These are phyloP conservation scores for Populus nigra DNA, from an alignment of 345 rosid species.

Conservation along the genomic window DNA sequence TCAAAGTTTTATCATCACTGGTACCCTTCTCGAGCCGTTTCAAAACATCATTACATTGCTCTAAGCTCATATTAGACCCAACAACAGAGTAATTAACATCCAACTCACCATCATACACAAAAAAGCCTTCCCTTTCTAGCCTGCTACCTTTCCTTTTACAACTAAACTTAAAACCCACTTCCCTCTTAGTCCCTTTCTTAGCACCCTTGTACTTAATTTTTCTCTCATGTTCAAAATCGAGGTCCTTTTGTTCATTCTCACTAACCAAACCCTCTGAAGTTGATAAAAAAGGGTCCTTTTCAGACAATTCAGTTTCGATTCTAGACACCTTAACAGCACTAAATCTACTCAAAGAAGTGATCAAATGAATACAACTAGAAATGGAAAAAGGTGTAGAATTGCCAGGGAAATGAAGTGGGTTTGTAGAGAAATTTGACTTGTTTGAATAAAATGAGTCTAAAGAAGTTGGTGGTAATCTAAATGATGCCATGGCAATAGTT, in stretches of 20 bases:
- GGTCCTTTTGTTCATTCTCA: conserved; percentile 25
- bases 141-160: conserved; percentile 33
- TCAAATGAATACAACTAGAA: conserved; percentile 23
- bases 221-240: conserved; percentile 18
- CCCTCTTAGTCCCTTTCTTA: conserved; percentile 33
- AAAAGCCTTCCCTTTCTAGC: conserved; percentile 32
- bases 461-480: conserved; percentile 43
- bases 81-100: conserved; percentile 57
- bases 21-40: conserved; percentile 60
- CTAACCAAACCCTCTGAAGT: conserved; percentile 13
- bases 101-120: conserved; percentile 37
- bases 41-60: conserved; percentile 56
- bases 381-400: conserved; percentile 39
- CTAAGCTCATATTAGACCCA: conserved; percentile 45
- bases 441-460: conserved; percentile 52
- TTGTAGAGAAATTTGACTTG: conserved; percentile 39
- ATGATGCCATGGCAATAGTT: conserved; percentile 45
- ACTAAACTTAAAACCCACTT: conserved; percentile 29
- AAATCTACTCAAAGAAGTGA: conserved; percentile 37
- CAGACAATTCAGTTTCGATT: conserved; percentile 35
- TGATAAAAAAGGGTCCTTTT: conserved; percentile 19
- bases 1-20: conserved; percentile 47
- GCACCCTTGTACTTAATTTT: conserved; percentile 14
- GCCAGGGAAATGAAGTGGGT: conserved; percentile 41
- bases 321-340: conserved; percentile 39